These are phyloP conservation scores for Tarenaya hassleriana DNA, from an alignment of 345 rosid genomes.

Conservation along the genomic window DNA sequence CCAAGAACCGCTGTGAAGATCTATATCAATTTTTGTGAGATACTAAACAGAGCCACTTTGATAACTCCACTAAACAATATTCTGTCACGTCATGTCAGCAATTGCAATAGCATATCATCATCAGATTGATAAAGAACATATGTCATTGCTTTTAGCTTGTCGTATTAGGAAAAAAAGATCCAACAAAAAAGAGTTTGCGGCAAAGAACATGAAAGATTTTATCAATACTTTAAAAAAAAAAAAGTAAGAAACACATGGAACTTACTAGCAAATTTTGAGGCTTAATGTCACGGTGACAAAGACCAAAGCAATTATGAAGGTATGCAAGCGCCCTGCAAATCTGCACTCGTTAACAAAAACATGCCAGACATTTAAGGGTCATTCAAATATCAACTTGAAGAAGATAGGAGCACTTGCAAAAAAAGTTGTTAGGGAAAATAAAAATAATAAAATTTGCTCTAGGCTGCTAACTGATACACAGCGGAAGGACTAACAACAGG, in stretches of 20 bases:
- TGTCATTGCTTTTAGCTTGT: background rate
- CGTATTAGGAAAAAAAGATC: background rate
- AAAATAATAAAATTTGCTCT: background rate
- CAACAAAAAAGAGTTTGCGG: background rate
- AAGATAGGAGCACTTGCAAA: conserved; percentile 7
- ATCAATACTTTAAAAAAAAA: background rate
- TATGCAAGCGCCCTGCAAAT: conserved; percentile 97
- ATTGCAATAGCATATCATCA: conserved; percentile 2
- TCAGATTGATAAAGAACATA: conserved; percentile 9
- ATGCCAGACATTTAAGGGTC: conserved; percentile 6
- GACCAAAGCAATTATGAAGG: conserved; percentile 75
- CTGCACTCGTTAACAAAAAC: conserved; percentile 38
- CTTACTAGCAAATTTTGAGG: conserved; percentile 93
- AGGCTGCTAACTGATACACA: conserved; percentile 7
- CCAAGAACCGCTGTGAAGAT: no score
- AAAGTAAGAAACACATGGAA: conserved; percentile 15
- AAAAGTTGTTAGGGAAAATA: background rate
- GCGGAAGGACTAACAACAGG: no score
- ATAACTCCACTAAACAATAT: background rate
- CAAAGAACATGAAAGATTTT: conserved; percentile 12
- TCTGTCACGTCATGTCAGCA: conserved; percentile 13
- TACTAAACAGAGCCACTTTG: background rate
- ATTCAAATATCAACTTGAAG: conserved; percentile 6
- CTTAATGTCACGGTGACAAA: conserved; percentile 93
- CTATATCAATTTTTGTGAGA: no score